These are phyloP conservation scores for Malbranchea zuffiana DNA, from an alignment of 2,329 filamentous ascomycete species.

Conservation along the genomic window DNA sequence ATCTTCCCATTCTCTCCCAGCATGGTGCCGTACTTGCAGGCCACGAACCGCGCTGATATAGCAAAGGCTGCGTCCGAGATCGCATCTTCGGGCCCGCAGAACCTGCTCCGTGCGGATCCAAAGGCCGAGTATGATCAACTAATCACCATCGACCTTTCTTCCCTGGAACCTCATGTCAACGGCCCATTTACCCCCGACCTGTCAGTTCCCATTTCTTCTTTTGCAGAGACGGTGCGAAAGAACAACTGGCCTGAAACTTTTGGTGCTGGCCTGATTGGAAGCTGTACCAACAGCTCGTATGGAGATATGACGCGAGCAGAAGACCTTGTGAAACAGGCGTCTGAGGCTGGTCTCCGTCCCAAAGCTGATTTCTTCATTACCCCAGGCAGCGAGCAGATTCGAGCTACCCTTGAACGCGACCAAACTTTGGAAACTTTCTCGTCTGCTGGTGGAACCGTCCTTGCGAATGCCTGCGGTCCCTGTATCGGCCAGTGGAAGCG, in stretches of 20 bases:
- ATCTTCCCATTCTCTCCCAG: conserved; percentile 84
- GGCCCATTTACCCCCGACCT: conserved; percentile 94
- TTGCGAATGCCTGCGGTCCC: conserved; percentile 90
- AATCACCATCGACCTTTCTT: conserved; percentile 80
- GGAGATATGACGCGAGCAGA: conserved; percentile 97
- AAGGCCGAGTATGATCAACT: conserved; percentile 81
- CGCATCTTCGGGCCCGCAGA: conserved; percentile 48
- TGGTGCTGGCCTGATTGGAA: conserved; percentile 87
- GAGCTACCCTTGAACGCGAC: conserved; percentile 83
- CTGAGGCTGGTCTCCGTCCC: conserved; percentile 78
- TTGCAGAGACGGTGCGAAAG: conserved; percentile 70
- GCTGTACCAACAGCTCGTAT: conserved; percentile 98
- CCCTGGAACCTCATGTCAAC: conserved; percentile 91
- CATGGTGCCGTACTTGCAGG: conserved; percentile 73
- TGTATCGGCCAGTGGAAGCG: conserved; percentile 95
- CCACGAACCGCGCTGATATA: conserved; percentile 66
- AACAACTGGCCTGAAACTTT: conserved; percentile 87
- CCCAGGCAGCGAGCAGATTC: conserved; percentile 91
- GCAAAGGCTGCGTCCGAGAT: conserved; percentile 55
- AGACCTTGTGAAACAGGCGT: conserved; percentile 82
- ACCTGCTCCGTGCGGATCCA: conserved; percentile 64
- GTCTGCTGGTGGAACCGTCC: conserved; percentile 72
- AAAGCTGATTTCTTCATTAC: conserved; percentile 91
- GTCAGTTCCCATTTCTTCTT: conserved; percentile 81
- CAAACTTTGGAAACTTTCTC: conserved; percentile 77